A percentile compares a stretch with the other conserved stretches of the same genome.
phyloP scores from a whole-genome alignment of 768 basidiomycete species.

The Podaxis sp. region DNA sequence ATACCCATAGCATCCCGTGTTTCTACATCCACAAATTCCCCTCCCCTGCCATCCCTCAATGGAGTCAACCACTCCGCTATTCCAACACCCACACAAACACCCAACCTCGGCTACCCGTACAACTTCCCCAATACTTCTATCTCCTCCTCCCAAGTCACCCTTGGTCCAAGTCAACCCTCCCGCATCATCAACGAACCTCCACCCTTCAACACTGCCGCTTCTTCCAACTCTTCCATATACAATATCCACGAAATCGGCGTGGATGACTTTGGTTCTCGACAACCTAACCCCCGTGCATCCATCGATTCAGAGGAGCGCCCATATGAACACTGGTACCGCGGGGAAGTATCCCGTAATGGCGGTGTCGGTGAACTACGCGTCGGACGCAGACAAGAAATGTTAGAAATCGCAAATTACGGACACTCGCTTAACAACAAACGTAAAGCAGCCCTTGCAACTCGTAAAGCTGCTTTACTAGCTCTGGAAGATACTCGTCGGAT shows the following conservation, averaged over 20 bases:
- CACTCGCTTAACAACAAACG: conserved; percentile 47
- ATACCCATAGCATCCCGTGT: conserved; percentile 45
- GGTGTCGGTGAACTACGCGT: conserved; percentile 85
- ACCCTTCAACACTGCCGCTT: conserved; percentile 57
- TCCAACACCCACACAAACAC: conserved; percentile 22
- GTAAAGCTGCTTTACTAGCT: conserved; percentile 25
- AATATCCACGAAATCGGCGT: conserved; percentile 25
- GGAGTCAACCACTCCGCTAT: conserved; percentile 23
- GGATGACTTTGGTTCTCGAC: conserved; percentile 16
- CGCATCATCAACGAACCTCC: conserved; percentile 64
- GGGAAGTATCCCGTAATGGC: conserved; percentile 82
- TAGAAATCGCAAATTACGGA: conserved; percentile 86
- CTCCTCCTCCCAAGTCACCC: conserved; percentile 31
- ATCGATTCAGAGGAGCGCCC: conserved; percentile 80
- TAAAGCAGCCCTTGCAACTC: conserved; percentile 25
- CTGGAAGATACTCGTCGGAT: conserved; percentile 27
- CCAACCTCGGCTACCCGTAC: conserved; percentile 17
- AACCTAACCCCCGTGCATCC: conserved; percentile 41
- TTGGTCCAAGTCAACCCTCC: conserved; percentile 31
- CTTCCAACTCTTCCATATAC: conserved; percentile 35
- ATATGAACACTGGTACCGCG: conserved; percentile 90
- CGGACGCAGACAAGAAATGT: conserved; percentile 76
- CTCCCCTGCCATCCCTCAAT: not conserved
- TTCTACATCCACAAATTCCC: conserved; percentile 1
- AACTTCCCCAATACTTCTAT: conserved; percentile 25